These are phyloP conservation scores for Xylariaceae sp. DNA, from an alignment of 2,329 filamentous ascomycete species.

Conservation along the genomic window DNA sequence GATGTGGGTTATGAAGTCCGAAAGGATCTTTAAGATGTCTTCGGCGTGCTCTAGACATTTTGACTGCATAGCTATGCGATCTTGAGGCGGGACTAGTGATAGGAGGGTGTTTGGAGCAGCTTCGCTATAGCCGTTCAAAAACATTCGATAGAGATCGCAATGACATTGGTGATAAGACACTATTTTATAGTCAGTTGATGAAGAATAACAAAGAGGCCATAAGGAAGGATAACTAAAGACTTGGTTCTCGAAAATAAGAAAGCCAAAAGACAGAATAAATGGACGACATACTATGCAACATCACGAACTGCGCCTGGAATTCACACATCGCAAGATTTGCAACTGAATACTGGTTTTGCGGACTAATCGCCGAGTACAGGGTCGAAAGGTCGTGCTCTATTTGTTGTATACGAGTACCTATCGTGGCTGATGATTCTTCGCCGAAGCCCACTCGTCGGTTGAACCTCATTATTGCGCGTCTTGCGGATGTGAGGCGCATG, in stretches of 20 bases:
- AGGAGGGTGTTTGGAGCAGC: slow-evolving; percentile 33
- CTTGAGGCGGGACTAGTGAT: slow-evolving; percentile 25
- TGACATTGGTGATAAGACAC: slow-evolving; percentile 42
- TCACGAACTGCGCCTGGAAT: slow-evolving; percentile 30
- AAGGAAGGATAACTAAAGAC: neutral
- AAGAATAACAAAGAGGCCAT: neutral
- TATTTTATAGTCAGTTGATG: neutral
- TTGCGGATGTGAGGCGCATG: slow-evolving; percentile 25
- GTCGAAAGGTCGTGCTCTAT: slow-evolving; percentile 27
- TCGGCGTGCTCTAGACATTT: slow-evolving; percentile 39
- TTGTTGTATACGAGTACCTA: slow-evolving; percentile 22
- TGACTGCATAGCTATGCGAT: slow-evolving; percentile 31
- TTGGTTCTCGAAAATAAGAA: neutral
- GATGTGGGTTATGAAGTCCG: slow-evolving; percentile 26
- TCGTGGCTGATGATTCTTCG: slow-evolving; percentile 25
- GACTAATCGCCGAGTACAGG: slow-evolving; percentile 19
- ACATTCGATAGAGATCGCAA: slow-evolving; percentile 44
- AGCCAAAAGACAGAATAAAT: neutral
- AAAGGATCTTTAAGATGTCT: slow-evolving; percentile 36
- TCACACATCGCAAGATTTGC: slow-evolving; percentile 20
- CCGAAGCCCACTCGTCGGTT: slow-evolving; percentile 29
- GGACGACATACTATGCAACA: slow-evolving; percentile 26
- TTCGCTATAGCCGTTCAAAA: slow-evolving; percentile 40
- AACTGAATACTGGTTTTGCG: slow-evolving; percentile 25
- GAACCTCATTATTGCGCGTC: slow-evolving; percentile 32